Percentiles rank a stretch among this genome's conserved stretches.
Evolutionary conservation across 306 rosid genomes (phyloP).

Genomic region (Medicago ruthenica): DNA sequence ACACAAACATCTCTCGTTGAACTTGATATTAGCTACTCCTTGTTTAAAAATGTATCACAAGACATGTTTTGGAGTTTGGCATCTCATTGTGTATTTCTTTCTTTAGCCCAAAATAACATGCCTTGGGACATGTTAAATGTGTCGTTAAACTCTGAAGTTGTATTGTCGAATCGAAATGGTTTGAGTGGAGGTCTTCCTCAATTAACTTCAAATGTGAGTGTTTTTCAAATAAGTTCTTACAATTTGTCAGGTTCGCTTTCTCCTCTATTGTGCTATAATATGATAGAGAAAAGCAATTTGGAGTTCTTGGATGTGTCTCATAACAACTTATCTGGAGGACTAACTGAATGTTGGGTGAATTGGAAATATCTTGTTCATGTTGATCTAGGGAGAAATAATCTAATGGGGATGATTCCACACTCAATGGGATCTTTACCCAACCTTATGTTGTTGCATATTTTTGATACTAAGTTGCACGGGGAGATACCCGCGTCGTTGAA

Average conservation of each 20-base stretch:
- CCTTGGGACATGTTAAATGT: not conserved
- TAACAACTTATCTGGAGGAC: not conserved
- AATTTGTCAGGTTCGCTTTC: not conserved
- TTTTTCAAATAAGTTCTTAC: fast-evolving
- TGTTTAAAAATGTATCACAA: not conserved
- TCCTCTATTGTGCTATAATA: conserved; percentile 10
- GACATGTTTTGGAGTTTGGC: not conserved
- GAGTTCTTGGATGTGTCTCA: not conserved
- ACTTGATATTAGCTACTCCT: not conserved
- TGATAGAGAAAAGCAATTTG: not conserved
- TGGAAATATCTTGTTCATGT: not conserved
- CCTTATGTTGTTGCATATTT: not conserved
- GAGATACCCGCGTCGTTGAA: not conserved
- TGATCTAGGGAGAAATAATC: not conserved
- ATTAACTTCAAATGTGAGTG: conserved; percentile 1
- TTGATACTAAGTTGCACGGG: not conserved
- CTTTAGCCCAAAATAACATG: not conserved
- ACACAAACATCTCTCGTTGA: not conserved
- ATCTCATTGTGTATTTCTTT: not conserved
- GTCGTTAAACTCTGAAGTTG: not conserved
- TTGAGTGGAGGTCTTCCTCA: conserved; percentile 8
- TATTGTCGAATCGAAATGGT: not conserved
- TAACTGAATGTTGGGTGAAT: not conserved
- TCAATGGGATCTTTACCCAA: not conserved
- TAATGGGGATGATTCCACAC: not conserved